Evolutionary conservation across 2,329 filamentous ascomycete species (phyloP), one percentile per base, ranked within the genome.

Genomic region (Zymoseptoria passerinii): DNA sequence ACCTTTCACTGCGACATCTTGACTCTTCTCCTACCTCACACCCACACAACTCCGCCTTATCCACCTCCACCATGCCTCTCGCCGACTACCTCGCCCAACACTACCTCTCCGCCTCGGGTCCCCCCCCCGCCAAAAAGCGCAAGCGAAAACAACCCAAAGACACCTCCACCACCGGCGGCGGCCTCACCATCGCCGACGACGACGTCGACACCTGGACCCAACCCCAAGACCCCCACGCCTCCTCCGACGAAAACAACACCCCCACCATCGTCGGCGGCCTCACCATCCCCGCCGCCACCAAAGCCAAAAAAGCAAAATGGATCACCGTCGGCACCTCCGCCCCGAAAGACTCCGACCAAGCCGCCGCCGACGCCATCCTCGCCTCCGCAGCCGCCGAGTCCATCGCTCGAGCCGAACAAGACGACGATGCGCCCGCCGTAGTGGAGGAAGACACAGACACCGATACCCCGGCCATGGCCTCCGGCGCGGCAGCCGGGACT

Each of bases 11-110:
- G 55, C 27, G 44, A 20, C 50, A 20, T 57, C 55, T 40, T 50
- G 28, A 54, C 52, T 28, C 54, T 55, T 23, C 28, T 57, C 9
- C 50, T 53, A 29, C 35, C 40, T n/a, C 18, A 29, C 49, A 18
- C 9, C 48, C 53, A 55, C 20, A 49, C 28, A 56, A 9, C 52
- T 16, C 44, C 52, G 61, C 53, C 53, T 3, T 4, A 23, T 44
- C 35, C 10, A 2, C 35, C 10, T 6, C 4, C 63, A 67, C 9
- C 44, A 86, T 86, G 82, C 80, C 81, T 57, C 81, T 96, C 64
- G 86, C 90, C 59, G 85, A 86, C 70, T 99, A 97, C 70, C 83
- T 99, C 40, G 92, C 92, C 44, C 87, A 90, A 63, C 94, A 91
- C 73, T 99, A 99, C 73, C 85, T 99, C 53, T 89, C 81, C 1